These are phyloP conservation scores for Friedmanniomyces simplex DNA, from an alignment of 495 filamentous ascomycete species.

Conservation along the genomic window DNA sequence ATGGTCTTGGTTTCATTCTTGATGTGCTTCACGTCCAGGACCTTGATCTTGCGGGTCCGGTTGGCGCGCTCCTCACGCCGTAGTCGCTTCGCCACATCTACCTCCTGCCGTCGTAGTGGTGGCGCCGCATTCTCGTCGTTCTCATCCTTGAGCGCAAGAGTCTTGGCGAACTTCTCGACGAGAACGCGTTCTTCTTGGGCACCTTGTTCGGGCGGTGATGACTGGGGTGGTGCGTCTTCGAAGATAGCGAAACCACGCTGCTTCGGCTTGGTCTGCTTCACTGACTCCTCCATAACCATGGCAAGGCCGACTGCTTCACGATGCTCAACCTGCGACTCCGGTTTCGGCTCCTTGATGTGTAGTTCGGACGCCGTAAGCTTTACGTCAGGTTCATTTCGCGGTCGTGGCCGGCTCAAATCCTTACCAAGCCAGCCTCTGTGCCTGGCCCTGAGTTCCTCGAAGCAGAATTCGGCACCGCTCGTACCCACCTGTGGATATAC, in stretches of 20 bases:
- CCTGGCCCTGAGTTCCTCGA: conserved; percentile 81
- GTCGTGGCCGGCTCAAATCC: conserved; percentile 44
- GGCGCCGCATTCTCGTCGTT: conserved; percentile 33
- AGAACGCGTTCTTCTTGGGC: conserved; percentile 10
- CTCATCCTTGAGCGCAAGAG: conserved; percentile 22
- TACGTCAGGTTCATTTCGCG: background rate
- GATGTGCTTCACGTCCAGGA: conserved; percentile 53
- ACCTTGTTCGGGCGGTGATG: background rate
- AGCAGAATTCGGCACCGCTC: conserved; percentile 60
- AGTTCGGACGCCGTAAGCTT: background rate
- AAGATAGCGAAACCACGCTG: conserved; percentile 17
- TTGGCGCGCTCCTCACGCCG: conserved; percentile 34
- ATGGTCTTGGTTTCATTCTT: conserved; percentile 42
- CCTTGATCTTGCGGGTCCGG: conserved; percentile 54
- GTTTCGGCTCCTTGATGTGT: background rate
- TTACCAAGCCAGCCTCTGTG: conserved; percentile 65
- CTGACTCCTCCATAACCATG: background rate
- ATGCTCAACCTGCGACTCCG: background rate
- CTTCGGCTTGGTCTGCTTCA: background rate
- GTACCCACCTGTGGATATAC: conserved; percentile 71
- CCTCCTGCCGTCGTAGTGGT: conserved; percentile 17
- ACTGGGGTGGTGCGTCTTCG: conserved; percentile 4
- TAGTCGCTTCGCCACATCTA: conserved; percentile 27
- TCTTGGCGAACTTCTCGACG: conserved; percentile 15
- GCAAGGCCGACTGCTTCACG: background rate